Evolutionary conservation across 2,329 filamentous ascomycete genomes (phyloP).

Genomic region (Calonectria montana): DNA sequence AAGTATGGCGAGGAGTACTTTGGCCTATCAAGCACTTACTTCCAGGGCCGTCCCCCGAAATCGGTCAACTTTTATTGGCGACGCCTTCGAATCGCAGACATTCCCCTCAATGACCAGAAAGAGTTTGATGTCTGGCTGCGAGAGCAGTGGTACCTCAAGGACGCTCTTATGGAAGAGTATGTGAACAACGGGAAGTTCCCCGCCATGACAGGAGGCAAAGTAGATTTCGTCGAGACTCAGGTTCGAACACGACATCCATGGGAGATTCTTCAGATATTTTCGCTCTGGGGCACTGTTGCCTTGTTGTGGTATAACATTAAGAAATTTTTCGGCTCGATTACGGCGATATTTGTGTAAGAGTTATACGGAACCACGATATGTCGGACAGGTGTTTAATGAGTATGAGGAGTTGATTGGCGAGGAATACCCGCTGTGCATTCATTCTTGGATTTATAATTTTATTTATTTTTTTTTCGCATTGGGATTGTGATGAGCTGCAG

Average conservation of each 20-base stretch:
- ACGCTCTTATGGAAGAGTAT: constrained; percentile 87
- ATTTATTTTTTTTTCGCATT: background rate
- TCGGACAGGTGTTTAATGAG: constrained; percentile 6
- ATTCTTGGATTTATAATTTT: constrained; percentile 9
- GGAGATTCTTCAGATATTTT: constrained; percentile 67
- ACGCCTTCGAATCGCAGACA: constrained; percentile 81
- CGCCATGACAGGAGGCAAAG: constrained; percentile 64
- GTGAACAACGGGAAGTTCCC: constrained; percentile 84
- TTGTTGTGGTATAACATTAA: constrained; percentile 55
- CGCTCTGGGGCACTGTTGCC: constrained; percentile 58
- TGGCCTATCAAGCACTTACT: constrained; percentile 86
- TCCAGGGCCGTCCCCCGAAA: constrained; percentile 89
- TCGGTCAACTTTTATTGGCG: constrained; percentile 98
- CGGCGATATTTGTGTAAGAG: constrained; percentile 36
- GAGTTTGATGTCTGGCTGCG: constrained; percentile 88
- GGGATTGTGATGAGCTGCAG: background rate
- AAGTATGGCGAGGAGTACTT: constrained; percentile 93
- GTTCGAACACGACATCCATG: constrained; percentile 65
- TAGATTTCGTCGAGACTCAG: constrained; percentile 67
- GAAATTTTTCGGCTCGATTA: constrained; percentile 41
- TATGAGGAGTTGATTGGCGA: constrained; percentile 6
- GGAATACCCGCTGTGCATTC: constrained; percentile 5
- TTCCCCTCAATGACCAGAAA: constrained; percentile 80
- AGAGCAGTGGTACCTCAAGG: constrained; percentile 92
- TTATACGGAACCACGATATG: background rate